Percentiles rank a stretch among this genome's conserved stretches.
Conservation (phyloP, 805 yeast genomes). For the Diddensiella caesifluorescens region DNA sequence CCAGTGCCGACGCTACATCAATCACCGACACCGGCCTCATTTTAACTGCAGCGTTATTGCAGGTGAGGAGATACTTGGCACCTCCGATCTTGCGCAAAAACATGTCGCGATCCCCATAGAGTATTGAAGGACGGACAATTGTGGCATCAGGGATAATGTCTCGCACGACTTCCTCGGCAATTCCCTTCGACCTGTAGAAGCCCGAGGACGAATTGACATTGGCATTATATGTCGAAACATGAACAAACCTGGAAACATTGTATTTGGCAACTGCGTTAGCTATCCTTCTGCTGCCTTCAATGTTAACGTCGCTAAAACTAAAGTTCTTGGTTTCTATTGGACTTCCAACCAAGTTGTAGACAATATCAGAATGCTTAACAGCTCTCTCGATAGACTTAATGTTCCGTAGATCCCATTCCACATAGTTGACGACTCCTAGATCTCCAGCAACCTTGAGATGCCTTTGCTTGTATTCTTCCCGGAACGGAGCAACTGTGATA, state of each 20-base stretch:
- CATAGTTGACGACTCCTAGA: conserved; percentile 78
- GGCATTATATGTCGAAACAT: conserved; percentile 77
- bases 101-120: conserved; percentile 70
- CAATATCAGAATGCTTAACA: conserved; percentile 77
- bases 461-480: conserved; percentile 73
- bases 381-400: conserved; percentile 67
- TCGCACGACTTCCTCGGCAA: conserved; percentile 66
- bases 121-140: conserved; percentile 78
- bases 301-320: conserved; percentile 75
- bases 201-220: conserved; percentile 59
- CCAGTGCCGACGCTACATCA: conserved; percentile 77
- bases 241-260: conserved; percentile 68
- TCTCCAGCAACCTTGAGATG: conserved; percentile 80
- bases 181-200: conserved; percentile 74
- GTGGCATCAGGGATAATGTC: conserved; percentile 69
- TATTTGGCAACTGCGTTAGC: conserved; percentile 66
- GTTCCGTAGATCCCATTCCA: conserved; percentile 79
- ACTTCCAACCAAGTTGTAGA: conserved; percentile 72
- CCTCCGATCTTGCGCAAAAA: conserved; percentile 58
- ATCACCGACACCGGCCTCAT: conserved; percentile 67
- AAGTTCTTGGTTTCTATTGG: conserved; percentile 75
- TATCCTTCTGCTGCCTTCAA: conserved; percentile 72
- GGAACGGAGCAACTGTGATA: conserved; percentile 65
- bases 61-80: conserved; percentile 56
- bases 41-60: conserved; percentile 57